These are phyloP conservation scores for Pestalotiopsis sp. DNA, from an alignment of 2,329 filamentous ascomycete species.

Conservation along the genomic window DNA sequence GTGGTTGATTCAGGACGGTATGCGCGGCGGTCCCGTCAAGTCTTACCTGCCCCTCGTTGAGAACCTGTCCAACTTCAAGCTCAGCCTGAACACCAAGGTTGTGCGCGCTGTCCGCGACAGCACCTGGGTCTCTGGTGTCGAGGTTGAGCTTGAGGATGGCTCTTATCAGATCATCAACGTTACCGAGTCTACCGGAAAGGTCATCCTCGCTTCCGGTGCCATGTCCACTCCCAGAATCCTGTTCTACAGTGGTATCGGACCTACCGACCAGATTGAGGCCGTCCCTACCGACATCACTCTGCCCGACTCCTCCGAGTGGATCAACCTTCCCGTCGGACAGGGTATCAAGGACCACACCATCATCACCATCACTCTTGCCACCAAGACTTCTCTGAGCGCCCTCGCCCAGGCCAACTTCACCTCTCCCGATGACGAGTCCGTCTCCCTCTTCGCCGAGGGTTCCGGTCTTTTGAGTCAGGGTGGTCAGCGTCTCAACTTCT, in stretches of 20 bases:
- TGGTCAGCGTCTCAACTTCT: constrained; percentile 52
- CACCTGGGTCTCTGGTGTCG: constrained; percentile 54
- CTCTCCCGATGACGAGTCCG: constrained; percentile 30
- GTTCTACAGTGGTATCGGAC: constrained; percentile 59
- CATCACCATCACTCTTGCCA: constrained; percentile 15
- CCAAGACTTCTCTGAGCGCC: constrained; percentile 14
- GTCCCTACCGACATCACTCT: constrained; percentile 33
- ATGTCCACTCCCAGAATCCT: constrained; percentile 59
- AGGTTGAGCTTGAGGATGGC: constrained; percentile 50
- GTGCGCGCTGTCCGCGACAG: constrained; percentile 32
- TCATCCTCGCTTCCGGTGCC: constrained; percentile 58
- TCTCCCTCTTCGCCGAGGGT: constrained; percentile 35
- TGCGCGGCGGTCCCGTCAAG: constrained; percentile 21
- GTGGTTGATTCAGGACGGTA: constrained; percentile 43
- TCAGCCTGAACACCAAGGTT: constrained; percentile 23
- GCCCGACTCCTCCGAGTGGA: constrained; percentile 35
- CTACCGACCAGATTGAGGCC: constrained; percentile 45
- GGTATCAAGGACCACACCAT: constrained; percentile 36
- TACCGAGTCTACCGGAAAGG: constrained; percentile 51
- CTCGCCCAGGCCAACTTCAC: constrained; percentile 53
- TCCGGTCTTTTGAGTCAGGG: constrained; percentile 52
- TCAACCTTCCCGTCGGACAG: constrained; percentile 41
- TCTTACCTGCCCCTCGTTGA: constrained; percentile 21
- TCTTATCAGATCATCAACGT: constrained; percentile 54
- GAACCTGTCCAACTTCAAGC: constrained; percentile 19